Evolutionary conservation across 2,329 filamentous ascomycete genomes (phyloP).

Genomic region (Fusarium gaditjirri): DNA sequence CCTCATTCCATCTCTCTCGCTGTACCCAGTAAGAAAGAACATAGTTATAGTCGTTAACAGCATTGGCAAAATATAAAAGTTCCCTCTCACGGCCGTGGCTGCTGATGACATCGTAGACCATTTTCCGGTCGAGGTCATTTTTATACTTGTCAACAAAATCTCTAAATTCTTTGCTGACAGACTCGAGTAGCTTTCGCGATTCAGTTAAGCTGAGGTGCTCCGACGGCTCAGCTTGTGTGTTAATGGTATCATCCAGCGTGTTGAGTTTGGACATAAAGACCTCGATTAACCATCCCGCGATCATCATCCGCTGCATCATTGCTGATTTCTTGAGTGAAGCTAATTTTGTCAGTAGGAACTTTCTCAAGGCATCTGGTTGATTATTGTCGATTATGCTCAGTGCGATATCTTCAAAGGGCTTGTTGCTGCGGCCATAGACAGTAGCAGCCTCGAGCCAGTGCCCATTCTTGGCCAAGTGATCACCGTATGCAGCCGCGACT

Average conservation of each 20-base stretch:
- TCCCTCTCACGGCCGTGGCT: constrained; percentile 96
- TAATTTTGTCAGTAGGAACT: constrained; percentile 88
- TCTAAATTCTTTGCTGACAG: constrained; percentile 81
- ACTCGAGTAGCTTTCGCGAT: constrained; percentile 75
- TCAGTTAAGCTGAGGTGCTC: constrained; percentile 77
- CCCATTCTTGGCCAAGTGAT: constrained; percentile 84
- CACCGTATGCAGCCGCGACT: constrained; percentile 90
- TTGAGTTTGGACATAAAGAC: constrained; percentile 98
- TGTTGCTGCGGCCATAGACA: constrained; percentile 94
- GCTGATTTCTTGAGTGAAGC: constrained; percentile 82
- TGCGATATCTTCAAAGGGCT: constrained; percentile 96
- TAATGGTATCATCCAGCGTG: constrained; percentile 91
- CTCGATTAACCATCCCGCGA: constrained; percentile 94
- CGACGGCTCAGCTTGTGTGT: constrained; percentile 84
- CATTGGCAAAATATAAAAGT: constrained; percentile 88
- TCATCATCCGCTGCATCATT: constrained; percentile 94
- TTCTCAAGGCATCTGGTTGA: constrained; percentile 89
- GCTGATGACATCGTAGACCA: constrained; percentile 94
- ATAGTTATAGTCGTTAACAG: constrained; percentile 91
- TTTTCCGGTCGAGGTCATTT: constrained; percentile 86
- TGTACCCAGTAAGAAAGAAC: constrained; percentile 98
- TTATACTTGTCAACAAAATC: constrained; percentile 90
- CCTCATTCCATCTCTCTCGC: constrained; percentile 89
- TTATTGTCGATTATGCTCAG: constrained; percentile 89
- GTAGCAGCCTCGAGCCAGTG: constrained; percentile 87